Base-by-base conservation (phyloP, 164 flowering plant genomes). In the Stephania yunnanensis region DNA sequence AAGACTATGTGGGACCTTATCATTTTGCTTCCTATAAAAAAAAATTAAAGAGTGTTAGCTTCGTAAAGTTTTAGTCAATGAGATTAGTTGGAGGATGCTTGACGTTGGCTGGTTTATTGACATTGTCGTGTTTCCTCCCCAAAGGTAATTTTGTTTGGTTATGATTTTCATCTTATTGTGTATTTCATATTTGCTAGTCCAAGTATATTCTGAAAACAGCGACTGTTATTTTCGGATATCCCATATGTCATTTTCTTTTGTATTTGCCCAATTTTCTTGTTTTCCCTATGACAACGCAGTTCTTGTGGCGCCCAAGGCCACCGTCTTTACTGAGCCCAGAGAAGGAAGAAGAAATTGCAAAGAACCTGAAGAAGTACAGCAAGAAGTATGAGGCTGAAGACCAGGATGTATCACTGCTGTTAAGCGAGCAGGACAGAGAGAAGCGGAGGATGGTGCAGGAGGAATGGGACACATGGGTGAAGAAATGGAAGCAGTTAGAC, bases 331-430 rank as follows among this genome's bases (percentile, higher is more conserved):
- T 96, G 86, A 87, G 76, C 73, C 75, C 90, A 0, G 99, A 94
- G 81, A 91, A 94, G 75, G 99, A 92, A 78, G 99, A 96, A 73
- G 99, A 96, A 83, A 92, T 96, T 68, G 83, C 93, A 3, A 96
- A 90, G 89, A 92, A 94, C 78, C 79, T 96, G 72, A 96, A 91
- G 88, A 91, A 89, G 77, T 96, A 94, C 83, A 91, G 97, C 71
- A 96, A 91, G 89, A 96, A 90, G 83, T 96, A 92, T 7, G 99
- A 96, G 81, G 91, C 87, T 10, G 97, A 96, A 78, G 99, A 96
- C 76, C 98, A 96, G 78, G 99, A 91, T 72, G 98, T 92, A 8
- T 88, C 97, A 0, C 9, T 85, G 86, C 86, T 81, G 6, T 80
- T 96, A 84, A 90, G 95, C 25, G 99, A 96, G 82, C 98, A 94